These are phyloP conservation scores for Diaporthe sp. DNA, from an alignment of 2,329 filamentous ascomycete species.

Conservation along the genomic window DNA sequence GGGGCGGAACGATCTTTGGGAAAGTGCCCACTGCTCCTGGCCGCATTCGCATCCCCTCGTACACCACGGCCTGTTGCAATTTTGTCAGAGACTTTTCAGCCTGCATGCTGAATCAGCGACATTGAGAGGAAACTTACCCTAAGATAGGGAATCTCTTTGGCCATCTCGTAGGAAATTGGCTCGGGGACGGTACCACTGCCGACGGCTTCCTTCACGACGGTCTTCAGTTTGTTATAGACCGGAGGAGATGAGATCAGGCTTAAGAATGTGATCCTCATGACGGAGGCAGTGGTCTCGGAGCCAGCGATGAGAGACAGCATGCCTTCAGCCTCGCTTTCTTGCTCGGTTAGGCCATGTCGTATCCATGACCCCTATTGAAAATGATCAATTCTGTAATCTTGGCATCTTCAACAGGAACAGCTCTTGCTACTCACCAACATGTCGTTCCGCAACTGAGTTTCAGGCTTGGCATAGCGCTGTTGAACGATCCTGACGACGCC, in stretches of 20 bases:
- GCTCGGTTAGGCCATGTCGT: conserved; percentile 50
- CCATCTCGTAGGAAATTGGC: conserved; percentile 45
- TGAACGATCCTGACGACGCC: conserved; percentile 12
- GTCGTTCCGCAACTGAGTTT: conserved; percentile 58
- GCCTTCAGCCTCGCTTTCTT: conserved; percentile 56
- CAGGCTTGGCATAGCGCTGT: conserved; percentile 40
- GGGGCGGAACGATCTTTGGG: conserved; percentile 45
- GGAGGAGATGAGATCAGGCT: conserved; percentile 55
- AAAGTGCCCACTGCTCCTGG: conserved; percentile 51
- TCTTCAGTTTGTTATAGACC: conserved; percentile 60
- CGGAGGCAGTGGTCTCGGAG: conserved; percentile 35
- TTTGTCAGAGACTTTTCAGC: background rate
- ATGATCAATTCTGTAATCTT: background rate
- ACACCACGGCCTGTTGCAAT: conserved; percentile 56
- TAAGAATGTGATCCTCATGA: conserved; percentile 44
- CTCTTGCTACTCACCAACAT: conserved; percentile 61
- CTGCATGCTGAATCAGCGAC: background rate
- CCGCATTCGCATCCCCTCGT: conserved; percentile 62
- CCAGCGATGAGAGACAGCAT: conserved; percentile 39
- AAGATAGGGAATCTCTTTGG: conserved; percentile 58
- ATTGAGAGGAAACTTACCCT: conserved; percentile 28
- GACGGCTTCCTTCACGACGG: conserved; percentile 57
- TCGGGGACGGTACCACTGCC: conserved; percentile 44
- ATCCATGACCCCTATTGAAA: conserved; percentile 29
- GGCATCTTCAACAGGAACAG: no score